A percentile compares a stretch with the other conserved stretches of the same genome.
These are phyloP conservation scores for Pythium grandisporangium DNA, from an alignment of 352 stramenopile genomes.

Conservation along the genomic window DNA sequence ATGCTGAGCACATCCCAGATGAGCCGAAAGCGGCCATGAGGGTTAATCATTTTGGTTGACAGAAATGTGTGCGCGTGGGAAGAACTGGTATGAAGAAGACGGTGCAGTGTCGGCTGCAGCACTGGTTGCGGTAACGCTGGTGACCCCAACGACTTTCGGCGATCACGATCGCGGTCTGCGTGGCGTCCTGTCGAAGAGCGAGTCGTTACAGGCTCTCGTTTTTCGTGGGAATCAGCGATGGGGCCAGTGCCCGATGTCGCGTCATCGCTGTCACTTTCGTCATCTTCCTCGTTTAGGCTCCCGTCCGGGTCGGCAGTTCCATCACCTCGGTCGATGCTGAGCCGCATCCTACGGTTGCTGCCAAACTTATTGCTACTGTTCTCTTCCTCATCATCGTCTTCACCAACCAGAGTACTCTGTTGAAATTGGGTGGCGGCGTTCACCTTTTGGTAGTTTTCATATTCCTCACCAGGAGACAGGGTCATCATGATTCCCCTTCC, in stretches of 20 bases:
- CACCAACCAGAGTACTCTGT: constrained; percentile 14
- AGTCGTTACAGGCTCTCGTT: neutral
- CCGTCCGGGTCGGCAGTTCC: neutral
- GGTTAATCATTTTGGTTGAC: constrained; percentile 43
- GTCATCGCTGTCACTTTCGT: constrained; percentile 5
- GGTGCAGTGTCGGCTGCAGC: neutral
- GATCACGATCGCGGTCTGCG: too few relatives aligned
- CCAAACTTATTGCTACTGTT: constrained; percentile 1
- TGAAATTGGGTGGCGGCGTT: constrained; percentile 22
- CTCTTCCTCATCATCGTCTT: constrained; percentile 15
- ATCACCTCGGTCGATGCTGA: too few relatives aligned
- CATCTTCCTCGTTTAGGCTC: neutral
- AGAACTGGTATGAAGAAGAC: neutral
- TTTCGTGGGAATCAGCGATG: neutral
- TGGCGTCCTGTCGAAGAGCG: too few relatives aligned
- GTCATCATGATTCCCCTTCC: constrained; percentile 46
- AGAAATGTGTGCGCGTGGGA: neutral
- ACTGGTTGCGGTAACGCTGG: too few relatives aligned
- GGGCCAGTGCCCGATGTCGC: neutral
- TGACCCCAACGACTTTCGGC: too few relatives aligned
- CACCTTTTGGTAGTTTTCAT: constrained; percentile 63
- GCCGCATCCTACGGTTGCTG: too few relatives aligned
- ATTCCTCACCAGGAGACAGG: constrained; percentile 57
- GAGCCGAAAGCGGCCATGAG: constrained; percentile 44
- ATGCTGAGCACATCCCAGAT: constrained; percentile 63